Evolutionary conservation across 352 stramenopile species (phyloP).

Genomic region (Phytophthora parvispora): DNA sequence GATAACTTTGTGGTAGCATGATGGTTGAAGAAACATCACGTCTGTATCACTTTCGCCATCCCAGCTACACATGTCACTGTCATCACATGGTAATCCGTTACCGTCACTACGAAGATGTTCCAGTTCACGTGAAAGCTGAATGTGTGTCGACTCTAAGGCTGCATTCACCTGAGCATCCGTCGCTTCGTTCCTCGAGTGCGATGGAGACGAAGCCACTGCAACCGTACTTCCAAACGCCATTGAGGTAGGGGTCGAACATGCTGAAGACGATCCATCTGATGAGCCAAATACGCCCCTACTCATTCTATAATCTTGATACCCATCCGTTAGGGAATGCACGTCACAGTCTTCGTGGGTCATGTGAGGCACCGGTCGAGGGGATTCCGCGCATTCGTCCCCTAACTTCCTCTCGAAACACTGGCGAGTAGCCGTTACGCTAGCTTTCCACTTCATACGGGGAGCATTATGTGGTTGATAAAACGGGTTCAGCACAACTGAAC

Average conservation of each 20-base stretch:
- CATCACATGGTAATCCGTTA: constrained; percentile 8
- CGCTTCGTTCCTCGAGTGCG: constrained; percentile 21
- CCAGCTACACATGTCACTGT: constrained; percentile 30
- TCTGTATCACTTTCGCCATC: constrained; percentile 31
- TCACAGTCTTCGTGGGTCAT: constrained; percentile 37
- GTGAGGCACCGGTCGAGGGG: constrained; percentile 9
- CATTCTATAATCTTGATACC: constrained; percentile 19
- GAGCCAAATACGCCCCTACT: constrained; percentile 21
- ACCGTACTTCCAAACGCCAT: constrained; percentile 41
- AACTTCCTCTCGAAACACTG: constrained; percentile 59
- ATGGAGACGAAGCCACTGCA: constrained; percentile 41
- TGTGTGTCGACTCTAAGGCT: constrained; percentile 29
- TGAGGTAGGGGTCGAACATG: constrained; percentile 26
- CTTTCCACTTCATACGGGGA: constrained; percentile 59
- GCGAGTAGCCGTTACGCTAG: constrained; percentile 62
- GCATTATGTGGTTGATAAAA: constrained; percentile 71
- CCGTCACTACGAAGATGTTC: constrained; percentile 12
- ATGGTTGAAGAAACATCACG: constrained; percentile 22
- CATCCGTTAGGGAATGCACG: constrained; percentile 34
- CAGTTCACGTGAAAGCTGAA: constrained; percentile 20
- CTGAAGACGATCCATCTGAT: constrained; percentile 38
- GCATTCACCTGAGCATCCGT: constrained; percentile 39
- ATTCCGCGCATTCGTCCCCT: constrained; percentile 16
- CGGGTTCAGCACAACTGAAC: constrained; percentile 70
- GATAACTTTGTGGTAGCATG: constrained; percentile 58